These are phyloP conservation scores for Roridomyces roridus DNA, from an alignment of 768 basidiomycete species.

Conservation along the genomic window DNA sequence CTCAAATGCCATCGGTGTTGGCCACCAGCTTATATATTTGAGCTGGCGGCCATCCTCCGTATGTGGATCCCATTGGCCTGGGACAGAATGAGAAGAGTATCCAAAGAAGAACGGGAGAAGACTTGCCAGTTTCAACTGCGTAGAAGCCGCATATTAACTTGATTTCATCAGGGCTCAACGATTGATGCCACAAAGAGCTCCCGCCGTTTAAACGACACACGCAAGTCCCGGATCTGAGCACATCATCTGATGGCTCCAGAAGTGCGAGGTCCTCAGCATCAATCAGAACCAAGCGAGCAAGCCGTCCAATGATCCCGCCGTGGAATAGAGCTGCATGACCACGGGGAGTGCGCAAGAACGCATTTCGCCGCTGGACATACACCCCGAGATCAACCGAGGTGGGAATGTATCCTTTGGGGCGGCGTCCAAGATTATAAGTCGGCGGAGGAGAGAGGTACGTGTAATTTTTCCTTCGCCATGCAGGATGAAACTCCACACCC, in stretches of 20 bases:
- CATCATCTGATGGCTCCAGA: constrained; percentile 7
- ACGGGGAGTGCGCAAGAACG: constrained; percentile 10
- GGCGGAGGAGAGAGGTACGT: background rate
- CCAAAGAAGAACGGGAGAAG: background rate
- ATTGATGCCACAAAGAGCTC: constrained; percentile 4
- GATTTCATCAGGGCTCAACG: constrained; percentile 3
- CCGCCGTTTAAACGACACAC: background rate
- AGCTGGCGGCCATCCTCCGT: constrained; percentile 5
- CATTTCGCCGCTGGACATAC: constrained; percentile 9
- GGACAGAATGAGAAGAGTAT: constrained; percentile 1
- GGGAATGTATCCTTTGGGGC: constrained; percentile 7
- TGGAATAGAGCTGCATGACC: constrained; percentile 15
- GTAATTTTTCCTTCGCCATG: constrained; percentile 7
- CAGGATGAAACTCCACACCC: constrained; percentile 10
- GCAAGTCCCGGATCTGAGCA: constrained; percentile 1
- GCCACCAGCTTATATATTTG: constrained; percentile 21
- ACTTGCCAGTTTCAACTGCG: constrained; percentile 14
- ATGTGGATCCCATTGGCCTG: constrained; percentile 5
- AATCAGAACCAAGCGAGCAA: constrained; percentile 1
- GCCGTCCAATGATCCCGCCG: constrained; percentile 16
- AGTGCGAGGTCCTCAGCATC: constrained; percentile 6
- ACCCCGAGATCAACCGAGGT: constrained; percentile 9
- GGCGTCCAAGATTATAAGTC: no score
- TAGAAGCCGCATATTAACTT: constrained; percentile 22
- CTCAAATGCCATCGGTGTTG: constrained; percentile 8